phyloP scores from a whole-genome alignment of 768 basidiomycete genomes.

The Filobasidium floriforme region DNA sequence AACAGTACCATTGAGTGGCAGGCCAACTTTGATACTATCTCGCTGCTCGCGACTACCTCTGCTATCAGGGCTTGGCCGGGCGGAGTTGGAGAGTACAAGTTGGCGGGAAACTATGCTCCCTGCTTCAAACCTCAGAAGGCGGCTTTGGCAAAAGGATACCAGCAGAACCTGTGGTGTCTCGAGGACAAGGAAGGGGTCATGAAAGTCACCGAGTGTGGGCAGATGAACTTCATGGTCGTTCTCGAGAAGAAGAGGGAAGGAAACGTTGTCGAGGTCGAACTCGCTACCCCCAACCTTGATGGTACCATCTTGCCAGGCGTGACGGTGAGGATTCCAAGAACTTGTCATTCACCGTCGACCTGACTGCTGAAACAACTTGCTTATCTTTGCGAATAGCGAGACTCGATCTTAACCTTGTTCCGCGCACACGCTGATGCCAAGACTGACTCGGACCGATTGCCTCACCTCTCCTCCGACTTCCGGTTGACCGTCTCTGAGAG shows the following conservation, averaged over 20 bases:
- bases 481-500: conserved; percentile 19
- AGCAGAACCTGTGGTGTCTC: conserved; percentile 31
- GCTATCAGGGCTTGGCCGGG: conserved; percentile 21
- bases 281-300: conserved; percentile 21
- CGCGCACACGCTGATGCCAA: conserved; percentile 13
- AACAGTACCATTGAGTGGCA: not conserved
- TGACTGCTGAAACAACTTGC: too few species aligned
- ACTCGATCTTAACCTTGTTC: conserved; percentile 21
- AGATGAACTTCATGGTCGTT: conserved; percentile 27
- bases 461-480: conserved; percentile 10
- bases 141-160: conserved; percentile 25
- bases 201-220: conserved; percentile 22
- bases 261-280: conserved; percentile 10
- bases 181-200: conserved; percentile 6
- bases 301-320: conserved; percentile 25
- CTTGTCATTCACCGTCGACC: too few species aligned
- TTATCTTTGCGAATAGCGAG: conserved; percentile 13
- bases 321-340: conserved; percentile 7
- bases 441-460: not conserved
- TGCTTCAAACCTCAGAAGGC: conserved; percentile 28
- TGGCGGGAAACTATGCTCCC: conserved; percentile 29
- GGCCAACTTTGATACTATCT: conserved; percentile 26
- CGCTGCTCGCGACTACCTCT: conserved; percentile 23
- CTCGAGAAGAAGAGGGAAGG: conserved; percentile 10
- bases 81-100: conserved; percentile 23